Evolutionary conservation across 495 filamentous ascomycete genomes (phyloP).

Genomic region (Xylaria curta): DNA sequence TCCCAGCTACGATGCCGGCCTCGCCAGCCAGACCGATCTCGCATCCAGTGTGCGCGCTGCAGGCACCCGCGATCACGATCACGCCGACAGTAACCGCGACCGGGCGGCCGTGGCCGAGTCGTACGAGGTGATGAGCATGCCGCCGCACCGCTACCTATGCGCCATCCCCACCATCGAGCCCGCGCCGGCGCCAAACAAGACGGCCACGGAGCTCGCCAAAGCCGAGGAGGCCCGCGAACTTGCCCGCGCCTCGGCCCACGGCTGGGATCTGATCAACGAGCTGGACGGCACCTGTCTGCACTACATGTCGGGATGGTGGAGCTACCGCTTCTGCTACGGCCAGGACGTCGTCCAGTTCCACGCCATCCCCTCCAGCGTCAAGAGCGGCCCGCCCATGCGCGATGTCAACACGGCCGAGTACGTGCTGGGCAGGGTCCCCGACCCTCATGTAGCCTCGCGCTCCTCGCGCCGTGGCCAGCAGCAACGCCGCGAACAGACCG

Average conservation of each 20-base stretch:
- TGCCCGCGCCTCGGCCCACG: constrained; percentile 78
- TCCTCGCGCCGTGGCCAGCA: constrained; percentile 38
- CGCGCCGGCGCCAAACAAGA: constrained; percentile 60
- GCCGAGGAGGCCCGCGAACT: constrained; percentile 86
- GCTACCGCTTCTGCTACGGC: constrained; percentile 94
- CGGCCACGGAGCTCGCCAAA: constrained; percentile 65
- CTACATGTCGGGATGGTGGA: constrained; percentile 95
- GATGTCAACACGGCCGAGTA: constrained; percentile 81
- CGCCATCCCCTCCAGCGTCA: constrained; percentile 68
- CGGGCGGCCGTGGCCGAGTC: constrained; percentile 49
- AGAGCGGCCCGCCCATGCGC: constrained; percentile 70
- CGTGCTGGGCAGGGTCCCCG: constrained; percentile 67
- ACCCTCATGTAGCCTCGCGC: constrained; percentile 33
- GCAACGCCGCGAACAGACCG: constrained; percentile 15
- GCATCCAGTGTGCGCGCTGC: constrained; percentile 40
- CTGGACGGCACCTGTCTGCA: constrained; percentile 90
- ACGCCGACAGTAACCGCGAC: constrained; percentile 31
- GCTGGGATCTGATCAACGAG: constrained; percentile 87
- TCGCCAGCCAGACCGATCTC: constrained; percentile 45
- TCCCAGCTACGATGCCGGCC: constrained; percentile 40
- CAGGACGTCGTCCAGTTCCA: constrained; percentile 91
- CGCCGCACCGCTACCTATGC: constrained; percentile 79
- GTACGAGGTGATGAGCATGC: constrained; percentile 76
- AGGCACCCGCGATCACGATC: constrained; percentile 31
- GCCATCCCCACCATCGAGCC: constrained; percentile 75